Evolutionary conservation across 805 yeast genomes (phyloP), one percentile per base, ranked within the genome.

Genomic region (Cyberlindnera subsufficiens): DNA sequence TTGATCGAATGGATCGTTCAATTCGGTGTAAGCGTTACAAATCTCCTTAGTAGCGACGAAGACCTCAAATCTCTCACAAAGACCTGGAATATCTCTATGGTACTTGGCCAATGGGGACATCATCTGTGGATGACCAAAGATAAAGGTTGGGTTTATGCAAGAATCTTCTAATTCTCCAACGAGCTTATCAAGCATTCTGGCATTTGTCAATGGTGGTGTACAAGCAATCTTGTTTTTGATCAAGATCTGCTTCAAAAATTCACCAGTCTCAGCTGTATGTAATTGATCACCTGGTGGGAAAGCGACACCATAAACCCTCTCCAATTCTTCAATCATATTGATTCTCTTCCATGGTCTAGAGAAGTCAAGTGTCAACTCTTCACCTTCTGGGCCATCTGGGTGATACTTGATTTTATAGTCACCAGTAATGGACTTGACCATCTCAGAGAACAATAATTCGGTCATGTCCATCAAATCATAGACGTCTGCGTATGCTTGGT

Each of bases 41-140:
- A 91, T 90, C 75, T 91, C 99, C 77, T 91, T 91, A 54, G 98
- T 93, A 44, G 96, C 98, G 54, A 93, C 98, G 61, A 91, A 91
- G 46, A 93, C 96, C 74, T 91, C 99, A 66, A 91, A 91, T 69
- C 99, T 82, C 72, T 91, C 99, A 77, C 97, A 89, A 63, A 91
- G 74, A 59, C 99, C 99, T 47, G 96, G 95, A 51, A 78, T 75
- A 47, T 82, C 76, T 71, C 99, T 83, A 65, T 91, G 86, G 72
- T 86, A 87, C 75, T 91, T 91, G 64, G 99, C 99, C 69, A 91
- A 78, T 54, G 99, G 99, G 45, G 98, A 91, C 99, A 91, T 91
- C 95, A 91, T 88, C 74, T 91, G 97, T 46, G 99, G 99, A 68
- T 91, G 99, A 58, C 99, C 99, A 61, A 88, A 90, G 67, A 91